phyloP scores from a whole-genome alignment of 805 yeast species.

The Saturnispora gosingensis region DNA sequence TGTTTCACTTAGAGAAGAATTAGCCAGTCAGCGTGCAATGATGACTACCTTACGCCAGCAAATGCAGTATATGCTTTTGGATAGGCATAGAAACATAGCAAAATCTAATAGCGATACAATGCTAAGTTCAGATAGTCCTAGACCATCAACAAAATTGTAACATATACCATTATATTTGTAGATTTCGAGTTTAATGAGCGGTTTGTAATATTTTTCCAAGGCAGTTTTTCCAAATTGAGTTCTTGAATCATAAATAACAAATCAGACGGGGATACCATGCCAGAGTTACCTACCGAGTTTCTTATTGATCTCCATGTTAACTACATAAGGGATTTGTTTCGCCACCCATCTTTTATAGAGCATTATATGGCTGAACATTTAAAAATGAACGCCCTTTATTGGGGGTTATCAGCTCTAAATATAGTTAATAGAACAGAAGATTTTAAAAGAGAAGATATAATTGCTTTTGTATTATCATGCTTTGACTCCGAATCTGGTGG shows the following conservation, averaged over 20 bases:
- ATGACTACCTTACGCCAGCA: constrained; percentile 42
- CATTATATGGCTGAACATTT: constrained; percentile 90
- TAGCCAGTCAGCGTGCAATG: constrained; percentile 35
- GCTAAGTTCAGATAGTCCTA: background rate
- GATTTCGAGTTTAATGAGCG: background rate
- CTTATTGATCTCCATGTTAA: constrained; percentile 37
- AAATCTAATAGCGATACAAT: background rate
- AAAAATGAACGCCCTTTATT: constrained; percentile 83
- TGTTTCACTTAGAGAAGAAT: constrained; percentile 35
- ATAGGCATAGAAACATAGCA: constrained; percentile 27
- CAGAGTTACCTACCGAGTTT: constrained; percentile 4
- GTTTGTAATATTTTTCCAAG: background rate
- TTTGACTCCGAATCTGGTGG: constrained; percentile 56
- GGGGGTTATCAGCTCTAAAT: constrained; percentile 82
- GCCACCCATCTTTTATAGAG: constrained; percentile 50
- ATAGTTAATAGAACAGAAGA: constrained; percentile 47
- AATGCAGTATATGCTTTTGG: constrained; percentile 38
- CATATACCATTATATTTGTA: background rate
- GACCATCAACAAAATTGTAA: constrained; percentile 8
- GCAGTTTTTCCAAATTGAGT: background rate
- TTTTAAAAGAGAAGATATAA: constrained; percentile 52
- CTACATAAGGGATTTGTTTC: constrained; percentile 47
- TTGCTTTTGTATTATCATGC: constrained; percentile 63
- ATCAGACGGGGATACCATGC: background rate
- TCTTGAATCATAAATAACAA: background rate